Evolutionary conservation across 768 basidiomycete genomes (phyloP).

Genomic region (Amanita polypyramis): DNA sequence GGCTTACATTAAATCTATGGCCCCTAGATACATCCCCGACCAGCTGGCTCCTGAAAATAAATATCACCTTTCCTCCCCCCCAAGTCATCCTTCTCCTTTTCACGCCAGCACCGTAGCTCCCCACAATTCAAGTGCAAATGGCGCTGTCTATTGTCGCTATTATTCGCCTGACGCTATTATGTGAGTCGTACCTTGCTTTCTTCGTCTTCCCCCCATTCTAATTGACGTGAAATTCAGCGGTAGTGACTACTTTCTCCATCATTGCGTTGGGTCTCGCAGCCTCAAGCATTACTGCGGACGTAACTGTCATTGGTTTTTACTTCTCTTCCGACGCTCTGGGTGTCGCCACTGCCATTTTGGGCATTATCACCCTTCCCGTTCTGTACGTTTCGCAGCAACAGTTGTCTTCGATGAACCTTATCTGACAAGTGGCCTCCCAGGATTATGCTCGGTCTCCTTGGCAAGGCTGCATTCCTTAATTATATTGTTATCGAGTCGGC

Average conservation of each 20-base stretch:
- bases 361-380: constrained; percentile 27
- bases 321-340: constrained; percentile 24
- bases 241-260: constrained; percentile 14
- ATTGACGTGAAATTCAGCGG: not conserved
- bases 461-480: constrained; percentile 27
- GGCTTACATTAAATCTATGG: not conserved
- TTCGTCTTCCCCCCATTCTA: no score
- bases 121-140: no score
- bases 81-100: no score
- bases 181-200: not conserved
- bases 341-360: constrained; percentile 26
- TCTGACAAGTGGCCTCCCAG: constrained; percentile 12
- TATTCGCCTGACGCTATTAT: not conserved
- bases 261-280: constrained; percentile 17
- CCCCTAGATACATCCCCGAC: not conserved
- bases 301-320: constrained; percentile 6
- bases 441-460: constrained; percentile 23
- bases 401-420: not conserved
- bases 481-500: constrained; percentile 29
- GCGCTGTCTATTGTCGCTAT: not conserved
- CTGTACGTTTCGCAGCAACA: constrained; percentile 20
- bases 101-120: no score
- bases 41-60: no score
- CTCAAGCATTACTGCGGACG: constrained; percentile 14
- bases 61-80: no score